These are phyloP conservation scores for Hibiscus trionum DNA, from an alignment of 345 rosid genomes.

Conservation along the genomic window DNA sequence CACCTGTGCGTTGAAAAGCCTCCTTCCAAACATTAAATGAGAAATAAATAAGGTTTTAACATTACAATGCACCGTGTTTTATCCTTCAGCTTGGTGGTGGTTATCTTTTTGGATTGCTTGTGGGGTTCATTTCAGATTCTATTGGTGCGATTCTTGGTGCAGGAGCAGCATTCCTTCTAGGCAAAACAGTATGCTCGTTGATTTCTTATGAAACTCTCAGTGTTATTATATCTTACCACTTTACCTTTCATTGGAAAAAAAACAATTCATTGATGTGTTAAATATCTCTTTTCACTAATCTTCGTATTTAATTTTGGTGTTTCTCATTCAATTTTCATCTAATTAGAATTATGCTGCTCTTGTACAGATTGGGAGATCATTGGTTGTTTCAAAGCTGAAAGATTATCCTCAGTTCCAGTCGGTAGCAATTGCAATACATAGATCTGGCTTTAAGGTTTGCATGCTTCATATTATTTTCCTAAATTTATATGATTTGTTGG, in stretches of 20 bases:
- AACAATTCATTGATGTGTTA: neutral
- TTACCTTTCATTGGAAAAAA: neutral
- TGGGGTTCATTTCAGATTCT: slow-evolving; percentile 93
- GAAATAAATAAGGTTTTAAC: neutral
- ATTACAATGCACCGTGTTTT: neutral
- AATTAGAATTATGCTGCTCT: slow-evolving; percentile 8
- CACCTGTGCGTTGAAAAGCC: neutral
- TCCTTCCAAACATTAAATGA: neutral
- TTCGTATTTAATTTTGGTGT: neutral
- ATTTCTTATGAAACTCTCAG: neutral
- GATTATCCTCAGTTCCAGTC: slow-evolving; percentile 92
- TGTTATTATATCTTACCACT: neutral
- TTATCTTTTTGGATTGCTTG: slow-evolving; percentile 87
- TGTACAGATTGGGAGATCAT: slow-evolving; percentile 69
- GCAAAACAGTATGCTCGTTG: slow-evolving; percentile 54
- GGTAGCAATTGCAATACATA: slow-evolving; percentile 71
- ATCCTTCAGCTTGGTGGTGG: slow-evolving; percentile 92
- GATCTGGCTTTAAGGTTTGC: slow-evolving; percentile 93
- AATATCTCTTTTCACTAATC: neutral
- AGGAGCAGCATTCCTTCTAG: slow-evolving; percentile 90
- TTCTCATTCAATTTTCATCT: neutral
- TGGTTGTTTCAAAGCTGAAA: slow-evolving; percentile 77
- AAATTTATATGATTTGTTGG: neutral
- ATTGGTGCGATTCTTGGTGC: slow-evolving; percentile 90
- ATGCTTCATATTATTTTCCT: neutral